Evolutionary conservation across 2,329 filamentous ascomycete species (phyloP).

Genomic region (Cercospora beticola): DNA sequence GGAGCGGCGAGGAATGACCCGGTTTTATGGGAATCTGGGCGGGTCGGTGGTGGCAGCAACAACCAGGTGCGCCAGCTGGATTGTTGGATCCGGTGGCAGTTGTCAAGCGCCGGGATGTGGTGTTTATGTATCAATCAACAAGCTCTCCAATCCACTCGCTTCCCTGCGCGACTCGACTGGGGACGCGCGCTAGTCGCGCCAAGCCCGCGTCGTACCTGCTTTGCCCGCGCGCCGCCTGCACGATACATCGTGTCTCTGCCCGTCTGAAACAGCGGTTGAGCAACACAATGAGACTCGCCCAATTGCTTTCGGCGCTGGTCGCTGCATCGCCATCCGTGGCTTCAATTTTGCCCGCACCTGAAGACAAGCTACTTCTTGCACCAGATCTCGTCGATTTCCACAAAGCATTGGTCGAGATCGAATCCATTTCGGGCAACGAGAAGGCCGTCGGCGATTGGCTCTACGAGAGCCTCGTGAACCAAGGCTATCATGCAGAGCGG

Average conservation of each 20-base stretch:
- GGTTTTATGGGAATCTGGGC: background rate
- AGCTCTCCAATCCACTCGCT: slow-evolving; percentile 1
- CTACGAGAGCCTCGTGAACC: slow-evolving; percentile 60
- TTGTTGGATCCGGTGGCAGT: background rate
- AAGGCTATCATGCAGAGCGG: slow-evolving; percentile 63
- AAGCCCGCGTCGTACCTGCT: background rate
- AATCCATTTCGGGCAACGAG: slow-evolving; percentile 72
- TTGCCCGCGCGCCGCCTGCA: background rate
- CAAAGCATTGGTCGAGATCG: slow-evolving; percentile 68
- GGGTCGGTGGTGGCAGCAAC: background rate
- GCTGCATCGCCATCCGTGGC: background rate
- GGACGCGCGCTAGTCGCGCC: background rate
- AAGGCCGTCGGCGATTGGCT: slow-evolving; percentile 67
- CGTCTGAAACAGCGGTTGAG: slow-evolving; percentile 2
- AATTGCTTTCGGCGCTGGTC: slow-evolving; percentile 5
- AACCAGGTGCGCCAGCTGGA: background rate
- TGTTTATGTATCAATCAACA: background rate
- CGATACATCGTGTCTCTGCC: background rate
- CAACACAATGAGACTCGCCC: slow-evolving; percentile 7
- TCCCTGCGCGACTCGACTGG: background rate
- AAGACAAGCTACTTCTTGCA: slow-evolving; percentile 28
- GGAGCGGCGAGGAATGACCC: background rate
- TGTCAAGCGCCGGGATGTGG: slow-evolving; percentile 14
- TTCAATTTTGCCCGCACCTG: slow-evolving; percentile 8
- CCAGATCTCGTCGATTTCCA: slow-evolving; percentile 68